Evolutionary conservation across 768 basidiomycete genomes (phyloP).

Genomic region (Tulasnella sp.): DNA sequence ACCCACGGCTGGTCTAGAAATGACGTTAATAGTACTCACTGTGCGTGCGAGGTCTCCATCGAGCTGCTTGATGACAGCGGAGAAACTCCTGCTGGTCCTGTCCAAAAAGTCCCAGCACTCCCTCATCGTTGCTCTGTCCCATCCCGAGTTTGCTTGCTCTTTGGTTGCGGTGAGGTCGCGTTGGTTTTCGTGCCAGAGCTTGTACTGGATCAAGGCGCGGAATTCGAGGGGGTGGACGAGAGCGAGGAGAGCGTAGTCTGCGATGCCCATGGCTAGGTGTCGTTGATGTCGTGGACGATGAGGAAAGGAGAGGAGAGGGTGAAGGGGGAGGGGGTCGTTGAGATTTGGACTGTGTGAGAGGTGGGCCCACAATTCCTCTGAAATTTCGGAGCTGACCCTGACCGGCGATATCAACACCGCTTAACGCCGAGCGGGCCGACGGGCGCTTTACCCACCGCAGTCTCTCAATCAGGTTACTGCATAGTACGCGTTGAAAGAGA

Average conservation of each 20-base stretch:
- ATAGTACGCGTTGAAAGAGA: too few relatives aligned
- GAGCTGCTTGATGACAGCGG: conserved; percentile 88
- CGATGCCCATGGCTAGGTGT: conserved; percentile 35
- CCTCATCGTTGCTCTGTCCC: conserved; percentile 77
- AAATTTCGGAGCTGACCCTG: neutral
- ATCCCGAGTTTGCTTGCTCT: conserved; percentile 73
- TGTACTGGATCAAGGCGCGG: conserved; percentile 70
- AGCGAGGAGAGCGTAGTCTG: conserved; percentile 53
- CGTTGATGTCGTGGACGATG: neutral
- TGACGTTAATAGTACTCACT: conserved; percentile 31
- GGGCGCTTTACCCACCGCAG: too few relatives aligned
- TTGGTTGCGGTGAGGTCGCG: conserved; percentile 67
- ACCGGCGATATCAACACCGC: neutral
- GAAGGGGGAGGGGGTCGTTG: neutral
- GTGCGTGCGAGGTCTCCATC: conserved; percentile 90
- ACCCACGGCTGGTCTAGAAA: neutral
- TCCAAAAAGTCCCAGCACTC: conserved; percentile 87
- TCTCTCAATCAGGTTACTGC: too few relatives aligned
- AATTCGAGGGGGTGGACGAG: conserved; percentile 78
- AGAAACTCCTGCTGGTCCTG: conserved; percentile 77
- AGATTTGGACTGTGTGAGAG: neutral
- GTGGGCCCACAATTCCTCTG: neutral
- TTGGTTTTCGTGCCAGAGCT: conserved; percentile 65
- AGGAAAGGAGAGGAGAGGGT: neutral
- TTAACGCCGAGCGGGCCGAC: neutral